Percentiles rank a stretch among this genome's conserved stretches.
phyloP scores from a whole-genome alignment of 75 land plant genomes.

The Picea sitchensis region DNA sequence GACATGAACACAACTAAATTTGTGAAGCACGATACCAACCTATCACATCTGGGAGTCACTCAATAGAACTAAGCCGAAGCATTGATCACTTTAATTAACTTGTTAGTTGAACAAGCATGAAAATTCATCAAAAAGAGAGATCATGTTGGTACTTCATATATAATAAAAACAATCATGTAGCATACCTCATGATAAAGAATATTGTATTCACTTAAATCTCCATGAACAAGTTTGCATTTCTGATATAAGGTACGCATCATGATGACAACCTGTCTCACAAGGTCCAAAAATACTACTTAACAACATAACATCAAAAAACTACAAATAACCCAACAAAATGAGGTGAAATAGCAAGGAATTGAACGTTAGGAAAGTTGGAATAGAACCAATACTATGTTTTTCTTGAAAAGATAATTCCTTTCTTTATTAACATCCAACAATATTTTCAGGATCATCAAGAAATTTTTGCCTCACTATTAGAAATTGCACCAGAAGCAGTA shows the following conservation, averaged over 20 bases:
- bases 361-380: too few relatives aligned
- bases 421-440: not conserved
- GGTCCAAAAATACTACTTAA: not conserved
- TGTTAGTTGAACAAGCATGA: not conserved
- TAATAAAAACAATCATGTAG: not conserved
- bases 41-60: not conserved
- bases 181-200: constrained; percentile 90
- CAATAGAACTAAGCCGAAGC: not conserved
- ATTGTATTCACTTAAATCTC: constrained; percentile 97
- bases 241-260: constrained; percentile 87
- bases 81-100: not conserved
- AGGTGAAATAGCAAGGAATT: not conserved
- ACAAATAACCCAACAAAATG: not conserved
- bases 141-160: not conserved
- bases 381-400: too few relatives aligned
- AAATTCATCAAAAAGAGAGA: not conserved
- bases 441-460: not conserved
- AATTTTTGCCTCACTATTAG: not conserved
- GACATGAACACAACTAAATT: constrained; percentile 1
- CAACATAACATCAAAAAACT: not conserved
- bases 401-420: not conserved
- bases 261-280: constrained; percentile 52
- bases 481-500: not conserved
- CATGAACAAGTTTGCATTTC: constrained; percentile 93
- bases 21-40: not conserved